Percentiles rank a stretch among this genome's conserved stretches.
These are phyloP conservation scores for Dipteronia sinensis DNA, from an alignment of 345 rosid species.

Conservation along the genomic window DNA sequence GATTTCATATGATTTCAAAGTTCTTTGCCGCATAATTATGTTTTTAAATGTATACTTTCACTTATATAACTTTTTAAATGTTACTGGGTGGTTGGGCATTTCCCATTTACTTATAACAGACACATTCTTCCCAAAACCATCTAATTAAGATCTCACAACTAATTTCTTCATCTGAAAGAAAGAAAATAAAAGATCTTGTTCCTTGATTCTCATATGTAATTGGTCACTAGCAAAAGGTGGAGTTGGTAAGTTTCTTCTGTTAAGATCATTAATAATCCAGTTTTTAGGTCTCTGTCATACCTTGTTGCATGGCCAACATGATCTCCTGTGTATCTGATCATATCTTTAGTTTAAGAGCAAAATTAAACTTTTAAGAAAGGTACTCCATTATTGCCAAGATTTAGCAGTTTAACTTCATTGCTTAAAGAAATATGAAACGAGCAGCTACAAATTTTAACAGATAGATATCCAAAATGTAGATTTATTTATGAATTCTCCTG, in stretches of 20 bases:
- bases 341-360: not conserved
- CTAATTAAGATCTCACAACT: not conserved
- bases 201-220: not conserved
- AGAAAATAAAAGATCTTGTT: not conserved
- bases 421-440: not conserved
- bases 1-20: not conserved
- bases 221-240: not conserved
- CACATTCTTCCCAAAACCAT: not conserved
- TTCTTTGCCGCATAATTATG: not conserved
- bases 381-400: not conserved
- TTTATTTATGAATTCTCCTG: not conserved
- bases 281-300: not conserved
- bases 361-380: not conserved
- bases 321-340: not conserved
- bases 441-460: not conserved
- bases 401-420: not conserved
- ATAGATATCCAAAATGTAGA: not conserved
- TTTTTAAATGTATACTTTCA: not conserved
- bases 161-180: not conserved
- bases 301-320: not conserved
- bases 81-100: not conserved
- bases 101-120: not conserved
- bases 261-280: not conserved
- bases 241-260: not conserved
- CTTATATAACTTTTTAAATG: slow-evolving; percentile 1